Conservation (phyloP, 768 basidiomycete genomes). For the Candolleomyces efflorescens region DNA sequence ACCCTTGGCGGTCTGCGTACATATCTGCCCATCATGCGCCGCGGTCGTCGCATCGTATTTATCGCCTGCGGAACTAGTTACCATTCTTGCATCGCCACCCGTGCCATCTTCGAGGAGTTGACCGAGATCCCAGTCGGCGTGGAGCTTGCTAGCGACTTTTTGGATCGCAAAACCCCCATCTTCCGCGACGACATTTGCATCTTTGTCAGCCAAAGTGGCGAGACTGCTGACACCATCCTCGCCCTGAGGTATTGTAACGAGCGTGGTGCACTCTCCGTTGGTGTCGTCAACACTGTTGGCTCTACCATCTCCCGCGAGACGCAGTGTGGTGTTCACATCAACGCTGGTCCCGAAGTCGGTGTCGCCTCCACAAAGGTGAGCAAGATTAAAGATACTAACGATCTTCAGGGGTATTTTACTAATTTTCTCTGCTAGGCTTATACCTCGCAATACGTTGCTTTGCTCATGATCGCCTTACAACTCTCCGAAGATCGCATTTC, state of each 20-base stretch:
- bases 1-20: constrained; percentile 94
- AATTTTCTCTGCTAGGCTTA: constrained; percentile 60
- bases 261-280: constrained; percentile 92
- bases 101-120: constrained; percentile 97
- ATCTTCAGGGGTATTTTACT: not conserved
- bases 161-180: constrained; percentile 98
- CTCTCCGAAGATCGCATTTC: constrained; percentile 96
- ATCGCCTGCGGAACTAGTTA: constrained; percentile 98
- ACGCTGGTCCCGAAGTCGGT: constrained; percentile 98
- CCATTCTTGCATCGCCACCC: constrained; percentile 94
- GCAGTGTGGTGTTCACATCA: constrained; percentile 99
- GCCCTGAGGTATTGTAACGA: constrained; percentile 96
- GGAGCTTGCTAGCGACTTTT: constrained; percentile 96
- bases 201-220: constrained; percentile 96
- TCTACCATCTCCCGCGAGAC: constrained; percentile 97
- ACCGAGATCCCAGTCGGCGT: constrained; percentile 98
- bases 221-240: constrained; percentile 97
- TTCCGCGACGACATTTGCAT: constrained; percentile 98
- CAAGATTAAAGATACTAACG: constrained; percentile 4
- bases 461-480: constrained; percentile 98
- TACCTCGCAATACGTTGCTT: constrained; percentile 97
- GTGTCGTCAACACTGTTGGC: constrained; percentile 98
- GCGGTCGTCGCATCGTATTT: constrained; percentile 92
- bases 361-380: constrained; percentile 95
- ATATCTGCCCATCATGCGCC: constrained; percentile 93